These are phyloP conservation scores for Solanum lycopersicoides DNA, from an alignment of 257 asterid genomes.

Conservation along the genomic window DNA sequence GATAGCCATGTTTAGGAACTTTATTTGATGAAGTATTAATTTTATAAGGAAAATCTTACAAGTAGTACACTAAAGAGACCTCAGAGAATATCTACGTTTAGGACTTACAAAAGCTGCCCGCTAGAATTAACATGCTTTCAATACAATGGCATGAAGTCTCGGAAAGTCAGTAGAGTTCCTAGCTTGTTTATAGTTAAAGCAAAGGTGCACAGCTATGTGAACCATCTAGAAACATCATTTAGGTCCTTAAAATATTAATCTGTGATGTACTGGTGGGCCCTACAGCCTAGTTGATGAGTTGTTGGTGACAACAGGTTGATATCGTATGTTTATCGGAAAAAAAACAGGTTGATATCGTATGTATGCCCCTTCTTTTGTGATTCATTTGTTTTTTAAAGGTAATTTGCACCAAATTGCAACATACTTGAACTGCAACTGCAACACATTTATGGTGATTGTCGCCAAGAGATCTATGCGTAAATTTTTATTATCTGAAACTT, in stretches of 20 bases:
- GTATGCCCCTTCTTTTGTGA: not conserved
- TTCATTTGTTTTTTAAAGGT: not conserved
- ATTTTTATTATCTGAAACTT: not conserved
- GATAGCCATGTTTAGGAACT: not conserved
- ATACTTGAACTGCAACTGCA: not conserved
- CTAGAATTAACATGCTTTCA: not conserved
- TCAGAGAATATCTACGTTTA: not conserved
- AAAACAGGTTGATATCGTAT: not conserved
- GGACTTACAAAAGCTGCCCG: not conserved
- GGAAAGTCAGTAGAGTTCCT: not conserved
- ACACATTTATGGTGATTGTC: not conserved
- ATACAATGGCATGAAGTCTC: not conserved
- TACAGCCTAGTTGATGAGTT: not conserved
- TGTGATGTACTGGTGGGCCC: not conserved
- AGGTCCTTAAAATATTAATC: not conserved
- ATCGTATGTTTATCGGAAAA: not conserved
- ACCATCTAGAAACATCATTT: not conserved
- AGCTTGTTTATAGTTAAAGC: not conserved
- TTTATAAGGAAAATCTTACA: not conserved
- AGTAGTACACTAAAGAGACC: not conserved
- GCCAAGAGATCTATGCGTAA: not conserved
- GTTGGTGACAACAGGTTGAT: not conserved
- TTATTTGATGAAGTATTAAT: not conserved
- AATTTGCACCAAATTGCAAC: not conserved
- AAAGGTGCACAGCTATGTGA: not conserved